A percentile compares a stretch with the other conserved stretches of the same genome.
These are phyloP conservation scores for Xylaria multiplex DNA, from an alignment of 2,329 filamentous ascomycete genomes.

Conservation along the genomic window DNA sequence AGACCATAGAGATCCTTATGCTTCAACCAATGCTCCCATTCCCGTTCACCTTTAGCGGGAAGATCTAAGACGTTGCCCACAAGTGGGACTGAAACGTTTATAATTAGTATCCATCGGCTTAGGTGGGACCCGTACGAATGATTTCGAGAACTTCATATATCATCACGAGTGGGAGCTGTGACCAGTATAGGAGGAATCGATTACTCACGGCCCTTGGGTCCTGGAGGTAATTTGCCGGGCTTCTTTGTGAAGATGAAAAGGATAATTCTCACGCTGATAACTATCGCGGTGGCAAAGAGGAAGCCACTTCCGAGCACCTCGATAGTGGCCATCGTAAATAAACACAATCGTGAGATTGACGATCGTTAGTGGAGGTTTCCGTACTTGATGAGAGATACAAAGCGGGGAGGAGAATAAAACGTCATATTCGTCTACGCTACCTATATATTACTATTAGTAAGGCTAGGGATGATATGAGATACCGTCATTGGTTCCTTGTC, in stretches of 20 bases:
- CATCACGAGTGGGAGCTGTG: background rate
- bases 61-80: slow-evolving; percentile 62
- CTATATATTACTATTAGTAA: background rate
- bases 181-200: background rate
- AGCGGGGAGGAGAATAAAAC: background rate
- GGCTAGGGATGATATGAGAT: background rate
- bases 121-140: background rate
- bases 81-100: slow-evolving; percentile 48
- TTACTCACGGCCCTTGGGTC: slow-evolving; percentile 53
- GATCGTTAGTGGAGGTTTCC: background rate
- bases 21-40: slow-evolving; percentile 55
- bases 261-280: background rate
- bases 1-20: slow-evolving; percentile 51
- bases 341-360: background rate
- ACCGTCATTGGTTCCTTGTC: background rate
- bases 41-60: slow-evolving; percentile 50
- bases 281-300: slow-evolving; percentile 7
- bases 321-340: background rate
- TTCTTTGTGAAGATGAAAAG: background rate
- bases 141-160: no score
- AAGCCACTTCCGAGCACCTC: background rate
- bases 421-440: background rate
- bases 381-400: background rate
- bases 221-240: slow-evolving; percentile 54
- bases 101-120: slow-evolving; percentile 27